phyloP scores from a whole-genome alignment of 2,329 filamentous ascomycete genomes.

The Phialophora chinensis region DNA sequence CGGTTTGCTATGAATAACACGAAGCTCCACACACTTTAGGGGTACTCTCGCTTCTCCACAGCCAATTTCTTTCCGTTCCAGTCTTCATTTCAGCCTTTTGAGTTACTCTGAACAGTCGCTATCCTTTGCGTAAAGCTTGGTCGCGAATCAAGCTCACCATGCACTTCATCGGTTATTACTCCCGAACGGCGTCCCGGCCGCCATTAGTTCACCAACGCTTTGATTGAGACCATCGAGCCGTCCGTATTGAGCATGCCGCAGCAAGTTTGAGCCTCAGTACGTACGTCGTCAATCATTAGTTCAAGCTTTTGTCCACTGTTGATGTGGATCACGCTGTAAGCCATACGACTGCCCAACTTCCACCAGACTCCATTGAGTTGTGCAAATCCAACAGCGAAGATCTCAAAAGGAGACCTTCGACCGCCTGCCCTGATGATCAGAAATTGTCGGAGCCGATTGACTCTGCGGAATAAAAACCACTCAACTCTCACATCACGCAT shows the following conservation, averaged over 20 bases:
- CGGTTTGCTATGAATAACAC: neutral
- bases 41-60: conserved; percentile 4
- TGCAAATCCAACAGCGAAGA: too few species aligned
- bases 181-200: too few species aligned
- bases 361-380: too few species aligned
- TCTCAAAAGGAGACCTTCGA: too few species aligned
- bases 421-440: too few species aligned
- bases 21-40: neutral
- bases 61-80: conserved; percentile 6
- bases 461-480: too few species aligned
- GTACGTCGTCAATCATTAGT: neutral
- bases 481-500: neutral
- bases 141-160: neutral
- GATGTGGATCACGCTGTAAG: too few species aligned
- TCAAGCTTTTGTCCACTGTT: neutral
- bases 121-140: neutral
- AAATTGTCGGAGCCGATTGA: too few species aligned
- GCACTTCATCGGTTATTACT: neutral
- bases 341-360: too few species aligned
- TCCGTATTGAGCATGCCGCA: neutral
- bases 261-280: neutral
- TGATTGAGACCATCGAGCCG: neutral
- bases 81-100: neutral
- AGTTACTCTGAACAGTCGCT: too few species aligned
- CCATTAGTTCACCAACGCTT: neutral